Evolutionary conservation across 805 yeast species (phyloP), one percentile per base, ranked within the genome.

Genomic region (Maudiozyma turicensis): DNA sequence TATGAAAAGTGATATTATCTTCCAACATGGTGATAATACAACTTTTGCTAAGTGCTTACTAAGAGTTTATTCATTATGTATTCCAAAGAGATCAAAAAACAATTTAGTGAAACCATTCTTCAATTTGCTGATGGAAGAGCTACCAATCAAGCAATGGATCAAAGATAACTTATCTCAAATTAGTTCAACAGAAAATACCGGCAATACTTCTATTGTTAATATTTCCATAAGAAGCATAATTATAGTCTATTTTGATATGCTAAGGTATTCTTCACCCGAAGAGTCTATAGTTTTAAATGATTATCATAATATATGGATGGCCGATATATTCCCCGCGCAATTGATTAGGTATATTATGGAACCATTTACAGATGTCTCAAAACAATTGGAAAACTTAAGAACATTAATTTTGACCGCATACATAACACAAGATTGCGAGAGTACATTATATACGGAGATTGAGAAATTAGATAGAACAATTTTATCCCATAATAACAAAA

Each of bases 311-410:
- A 40, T 52, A 4, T 58, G 59, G 61, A 32, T 40, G 15, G 44
- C 33, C 28, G 40, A 46, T 29, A 45, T 41, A n/a, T 48, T 43
- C 4, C 55, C 47, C 4, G 42, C 43, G 4, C 6, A 35, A 4
- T n/a, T 49, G n/a, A 13, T 50, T 14, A 39, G 45, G 6, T 35
- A 34, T 26, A 42, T 53, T 11, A n/a, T 44, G 8, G 28, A 32
- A 9, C 55, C 64, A 8, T 60, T 55, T 46, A 46, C 46, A 33
- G 50, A 47, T 8, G 47, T 49, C 8, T 46, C 33, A 32, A 54
- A 52, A 30, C 65, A 61, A 44, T 32, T 63, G 13, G 63, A 62
- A 38, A 56, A 49, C 13, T 42, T 63, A 26, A 50, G 64, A 40
- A 48, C 33, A 32, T 14, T 45, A 13, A 48, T 61, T 4, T 20